These are phyloP conservation scores for Wickerhamiella cacticola DNA, from an alignment of 805 yeast species.

Conservation along the genomic window DNA sequence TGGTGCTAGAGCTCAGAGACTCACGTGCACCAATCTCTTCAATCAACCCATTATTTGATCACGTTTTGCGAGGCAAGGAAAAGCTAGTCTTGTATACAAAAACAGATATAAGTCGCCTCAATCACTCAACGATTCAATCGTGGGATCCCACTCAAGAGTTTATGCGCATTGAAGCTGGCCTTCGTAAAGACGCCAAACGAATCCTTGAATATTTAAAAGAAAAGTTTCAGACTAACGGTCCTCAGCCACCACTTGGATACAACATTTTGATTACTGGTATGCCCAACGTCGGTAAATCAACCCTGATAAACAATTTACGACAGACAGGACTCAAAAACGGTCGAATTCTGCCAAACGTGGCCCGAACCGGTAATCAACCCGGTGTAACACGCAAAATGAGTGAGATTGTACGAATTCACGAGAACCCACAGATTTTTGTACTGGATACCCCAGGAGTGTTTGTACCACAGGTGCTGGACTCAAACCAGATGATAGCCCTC, in stretches of 20 bases:
- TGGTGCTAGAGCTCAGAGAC: constrained; percentile 77
- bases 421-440: constrained; percentile 50
- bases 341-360: constrained; percentile 44
- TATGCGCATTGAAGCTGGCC: constrained; percentile 49
- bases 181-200: constrained; percentile 36
- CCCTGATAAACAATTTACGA: constrained; percentile 66
- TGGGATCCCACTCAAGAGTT: constrained; percentile 44
- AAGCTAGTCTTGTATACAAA: constrained; percentile 67
- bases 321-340: constrained; percentile 29
- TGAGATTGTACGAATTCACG: constrained; percentile 53
- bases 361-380: constrained; percentile 73
- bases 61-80: constrained; percentile 42
- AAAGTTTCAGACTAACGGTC: constrained; percentile 35
- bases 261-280: constrained; percentile 72
- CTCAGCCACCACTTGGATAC: constrained; percentile 76
- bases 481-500: constrained; percentile 61
- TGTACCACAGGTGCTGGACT: constrained; percentile 55
- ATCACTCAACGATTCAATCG: constrained; percentile 29
- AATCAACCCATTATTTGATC: constrained; percentile 65
- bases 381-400: constrained; percentile 80
- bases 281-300: constrained; percentile 97
- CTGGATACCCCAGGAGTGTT: constrained; percentile 93
- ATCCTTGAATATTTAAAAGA: constrained; percentile 41
- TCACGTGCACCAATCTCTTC: constrained; percentile 81
- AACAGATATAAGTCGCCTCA: constrained; percentile 47